Conservation (phyloP, 2,329 filamentous ascomycete species). For the Emmonsiellopsis sp. region DNA sequence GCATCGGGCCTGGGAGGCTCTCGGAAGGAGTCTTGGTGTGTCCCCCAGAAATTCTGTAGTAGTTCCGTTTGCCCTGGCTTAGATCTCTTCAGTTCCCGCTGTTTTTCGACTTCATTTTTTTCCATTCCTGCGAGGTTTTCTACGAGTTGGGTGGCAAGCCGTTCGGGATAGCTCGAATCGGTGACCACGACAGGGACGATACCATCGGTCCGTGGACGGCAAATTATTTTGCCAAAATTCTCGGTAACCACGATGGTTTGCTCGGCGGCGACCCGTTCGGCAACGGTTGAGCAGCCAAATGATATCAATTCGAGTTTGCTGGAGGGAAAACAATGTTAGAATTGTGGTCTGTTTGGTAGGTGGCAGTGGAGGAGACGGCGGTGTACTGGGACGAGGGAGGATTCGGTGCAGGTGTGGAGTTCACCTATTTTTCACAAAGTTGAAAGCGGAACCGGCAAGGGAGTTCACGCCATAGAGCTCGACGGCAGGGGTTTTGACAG, state of each 20-base stretch:
- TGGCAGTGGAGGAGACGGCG: neutral
- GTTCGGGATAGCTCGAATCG: constrained; percentile 37
- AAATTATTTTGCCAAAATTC: neutral
- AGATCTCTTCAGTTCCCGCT: too few relatives aligned
- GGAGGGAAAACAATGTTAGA: neutral
- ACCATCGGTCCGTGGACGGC: constrained; percentile 46
- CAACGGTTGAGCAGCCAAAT: neutral
- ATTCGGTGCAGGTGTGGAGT: constrained; percentile 9
- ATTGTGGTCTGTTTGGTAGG: neutral
- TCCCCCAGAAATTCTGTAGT: too few relatives aligned
- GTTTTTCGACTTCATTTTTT: too few relatives aligned
- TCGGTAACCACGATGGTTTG: neutral
- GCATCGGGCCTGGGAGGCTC: constrained; percentile 18
- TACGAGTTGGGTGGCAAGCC: constrained; percentile 42
- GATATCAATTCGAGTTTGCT: constrained; percentile 1
- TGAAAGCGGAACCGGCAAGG: constrained; percentile 59
- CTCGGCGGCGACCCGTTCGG: constrained; percentile 44
- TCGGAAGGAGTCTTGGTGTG: too few relatives aligned
- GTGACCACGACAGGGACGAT: constrained; percentile 68
- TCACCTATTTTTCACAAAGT: constrained; percentile 65
- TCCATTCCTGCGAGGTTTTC: constrained; percentile 5
- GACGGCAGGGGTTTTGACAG: constrained; percentile 51
- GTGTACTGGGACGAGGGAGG: neutral
- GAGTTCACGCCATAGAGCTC: constrained; percentile 71
- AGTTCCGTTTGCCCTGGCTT: too few relatives aligned